Conservation (phyloP, 495 filamentous ascomycete genomes). For the Penicillium arizonense region DNA sequence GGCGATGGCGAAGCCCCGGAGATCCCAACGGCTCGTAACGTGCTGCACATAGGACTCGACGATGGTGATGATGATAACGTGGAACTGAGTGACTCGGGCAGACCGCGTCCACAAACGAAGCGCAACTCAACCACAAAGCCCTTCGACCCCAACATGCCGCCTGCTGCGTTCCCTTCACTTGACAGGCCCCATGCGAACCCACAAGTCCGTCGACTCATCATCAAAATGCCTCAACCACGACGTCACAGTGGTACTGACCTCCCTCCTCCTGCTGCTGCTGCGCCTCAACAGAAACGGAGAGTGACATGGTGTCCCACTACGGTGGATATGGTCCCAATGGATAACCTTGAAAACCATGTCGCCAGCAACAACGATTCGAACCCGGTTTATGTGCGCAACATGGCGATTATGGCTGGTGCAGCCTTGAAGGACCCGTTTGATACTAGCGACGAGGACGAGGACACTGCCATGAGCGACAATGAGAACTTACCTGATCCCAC, state of each 20-base stretch:
- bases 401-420: slow-evolving; percentile 24
- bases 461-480: slow-evolving; percentile 16
- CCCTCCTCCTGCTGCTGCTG: too few species aligned
- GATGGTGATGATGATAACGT: not conserved
- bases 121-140: slow-evolving; percentile 13
- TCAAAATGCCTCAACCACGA: not conserved
- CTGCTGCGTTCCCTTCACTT: slow-evolving; percentile 45
- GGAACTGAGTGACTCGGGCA: not conserved
- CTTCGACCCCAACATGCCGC: slow-evolving; percentile 40
- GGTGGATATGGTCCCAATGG: slow-evolving; percentile 11
- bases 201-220: too few species aligned
- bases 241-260: too few species aligned
- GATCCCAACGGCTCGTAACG: not conserved
- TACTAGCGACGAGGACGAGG: slow-evolving; percentile 2
- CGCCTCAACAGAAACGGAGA: too few species aligned
- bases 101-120: not conserved
- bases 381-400: slow-evolving; percentile 34
- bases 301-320: too few species aligned
- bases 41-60: not conserved
- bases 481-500: slow-evolving; percentile 7
- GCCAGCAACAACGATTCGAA: slow-evolving; percentile 39
- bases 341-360: slow-evolving; percentile 24
- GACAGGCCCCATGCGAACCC: slow-evolving; percentile 9
- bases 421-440: not conserved
- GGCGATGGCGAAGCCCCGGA: slow-evolving; percentile 4